A percentile compares a stretch with the other conserved stretches of the same genome.
Evolutionary conservation across 2,329 filamentous ascomycete genomes (phyloP).

Genomic region (Bipolaris victoriae): DNA sequence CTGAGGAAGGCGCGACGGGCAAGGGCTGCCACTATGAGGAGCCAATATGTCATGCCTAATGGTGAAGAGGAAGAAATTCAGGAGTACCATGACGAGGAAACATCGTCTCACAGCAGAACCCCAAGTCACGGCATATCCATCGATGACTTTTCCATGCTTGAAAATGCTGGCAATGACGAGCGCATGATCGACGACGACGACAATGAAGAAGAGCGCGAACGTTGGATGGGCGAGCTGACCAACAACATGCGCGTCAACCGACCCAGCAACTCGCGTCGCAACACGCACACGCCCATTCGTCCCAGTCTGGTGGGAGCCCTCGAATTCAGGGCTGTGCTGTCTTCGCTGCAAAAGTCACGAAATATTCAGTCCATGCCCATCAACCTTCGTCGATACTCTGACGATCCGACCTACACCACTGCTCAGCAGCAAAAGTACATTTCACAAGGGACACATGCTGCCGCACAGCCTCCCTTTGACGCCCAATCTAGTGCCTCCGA

Average conservation of each 20-base stretch:
- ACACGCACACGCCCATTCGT: conserved; percentile 80
- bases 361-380: conserved; percentile 76
- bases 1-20: conserved; percentile 66
- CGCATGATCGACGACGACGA: conserved; percentile 60
- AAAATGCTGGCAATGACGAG: conserved; percentile 64
- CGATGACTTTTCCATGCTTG: conserved; percentile 69
- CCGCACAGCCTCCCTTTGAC: conserved; percentile 46
- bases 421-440: conserved; percentile 56
- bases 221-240: conserved; percentile 78
- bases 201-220: conserved; percentile 67
- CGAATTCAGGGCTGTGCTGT: conserved; percentile 89
- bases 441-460: conserved; percentile 58
- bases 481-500: conserved; percentile 28
- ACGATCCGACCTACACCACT: conserved; percentile 60
- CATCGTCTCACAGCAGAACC: conserved; percentile 44
- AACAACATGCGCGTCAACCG: conserved; percentile 91
- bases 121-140: conserved; percentile 58
- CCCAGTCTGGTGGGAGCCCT: conserved; percentile 92
- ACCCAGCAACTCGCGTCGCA: conserved; percentile 70
- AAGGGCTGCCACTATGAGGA: conserved; percentile 73
- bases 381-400: conserved; percentile 71
- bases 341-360: conserved; percentile 82
- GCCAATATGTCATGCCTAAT: conserved; percentile 70
- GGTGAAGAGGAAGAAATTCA: conserved; percentile 65
- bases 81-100: conserved; percentile 61